These are phyloP conservation scores for Hypoxylon sp. DNA, from an alignment of 2,329 filamentous ascomycete genomes.

Conservation along the genomic window DNA sequence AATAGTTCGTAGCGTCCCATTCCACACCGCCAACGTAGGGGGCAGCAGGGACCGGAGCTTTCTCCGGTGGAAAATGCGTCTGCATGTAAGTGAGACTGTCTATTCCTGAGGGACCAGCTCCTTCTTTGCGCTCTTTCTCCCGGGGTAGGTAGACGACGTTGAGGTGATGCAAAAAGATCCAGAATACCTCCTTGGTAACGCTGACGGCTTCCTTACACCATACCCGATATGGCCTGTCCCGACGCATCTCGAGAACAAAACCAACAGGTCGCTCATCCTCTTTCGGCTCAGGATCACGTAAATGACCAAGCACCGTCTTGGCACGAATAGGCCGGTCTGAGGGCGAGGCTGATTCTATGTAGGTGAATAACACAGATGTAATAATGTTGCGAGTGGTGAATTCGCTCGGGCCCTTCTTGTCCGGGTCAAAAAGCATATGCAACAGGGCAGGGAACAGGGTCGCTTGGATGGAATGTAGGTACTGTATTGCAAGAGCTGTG, in stretches of 20 bases:
- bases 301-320: conserved; percentile 80
- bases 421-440: conserved; percentile 94
- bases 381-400: conserved; percentile 94
- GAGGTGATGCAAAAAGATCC: conserved; percentile 96
- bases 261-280: conserved; percentile 83
- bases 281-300: conserved; percentile 82
- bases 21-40: conserved; percentile 98
- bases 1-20: conserved; percentile 98
- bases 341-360: conserved; percentile 78
- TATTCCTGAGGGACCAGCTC: conserved; percentile 55
- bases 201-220: conserved; percentile 95
- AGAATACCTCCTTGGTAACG: conserved; percentile 98
- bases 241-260: conserved; percentile 92
- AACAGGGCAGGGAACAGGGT: conserved; percentile 89
- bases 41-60: conserved; percentile 91
- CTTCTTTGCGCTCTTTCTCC: conserved; percentile 56
- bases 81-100: conserved; percentile 73
- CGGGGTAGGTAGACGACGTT: conserved; percentile 83
- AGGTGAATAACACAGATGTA: conserved; percentile 89
- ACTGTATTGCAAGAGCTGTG: conserved; percentile 85
- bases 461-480: conserved; percentile 83
- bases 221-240: conserved; percentile 87
- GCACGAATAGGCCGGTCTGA: conserved; percentile 78
- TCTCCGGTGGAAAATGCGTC: conserved; percentile 84
- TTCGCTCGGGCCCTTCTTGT: conserved; percentile 97